phyloP scores from a whole-genome alignment of 768 basidiomycete species.

The Tulasnella calospora region DNA sequence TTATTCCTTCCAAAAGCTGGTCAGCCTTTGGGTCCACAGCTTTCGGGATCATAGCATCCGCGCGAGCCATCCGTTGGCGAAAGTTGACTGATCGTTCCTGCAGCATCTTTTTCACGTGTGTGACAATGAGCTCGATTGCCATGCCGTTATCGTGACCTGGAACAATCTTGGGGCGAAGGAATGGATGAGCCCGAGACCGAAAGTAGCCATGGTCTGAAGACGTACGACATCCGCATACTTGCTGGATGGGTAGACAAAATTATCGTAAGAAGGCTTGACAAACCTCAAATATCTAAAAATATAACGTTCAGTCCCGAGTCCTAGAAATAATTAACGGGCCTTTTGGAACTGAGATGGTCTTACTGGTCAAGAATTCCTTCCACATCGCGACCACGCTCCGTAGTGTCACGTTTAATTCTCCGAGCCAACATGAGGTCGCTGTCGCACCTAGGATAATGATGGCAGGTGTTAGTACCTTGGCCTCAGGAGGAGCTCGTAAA shows the following conservation, averaged over 20 bases:
- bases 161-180: conserved; percentile 62
- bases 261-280: conserved; percentile 92
- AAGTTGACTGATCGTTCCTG: conserved; percentile 71
- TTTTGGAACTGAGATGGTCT: conserved; percentile 29
- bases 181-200: background rate
- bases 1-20: conserved; percentile 44
- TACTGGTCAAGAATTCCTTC: conserved; percentile 87
- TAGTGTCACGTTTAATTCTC: conserved; percentile 79
- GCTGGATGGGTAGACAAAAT: conserved; percentile 85
- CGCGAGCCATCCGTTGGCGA: conserved; percentile 60
- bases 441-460: conserved; percentile 51
- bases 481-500: background rate
- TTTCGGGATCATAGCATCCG: conserved; percentile 35
- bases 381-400: conserved; percentile 80
- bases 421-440: conserved; percentile 96
- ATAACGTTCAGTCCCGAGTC: background rate
- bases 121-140: conserved; percentile 88
- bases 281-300: conserved; percentile 74
- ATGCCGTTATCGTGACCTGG: conserved; percentile 85
- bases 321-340: no score
- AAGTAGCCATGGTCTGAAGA: background rate
- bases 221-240: conserved; percentile 82
- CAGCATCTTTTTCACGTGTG: conserved; percentile 81
- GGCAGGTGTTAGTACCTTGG: background rate
- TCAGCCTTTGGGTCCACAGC: conserved; percentile 30